These are phyloP conservation scores for Angophora floribunda DNA, from an alignment of 345 rosid species.

Conservation along the genomic window DNA sequence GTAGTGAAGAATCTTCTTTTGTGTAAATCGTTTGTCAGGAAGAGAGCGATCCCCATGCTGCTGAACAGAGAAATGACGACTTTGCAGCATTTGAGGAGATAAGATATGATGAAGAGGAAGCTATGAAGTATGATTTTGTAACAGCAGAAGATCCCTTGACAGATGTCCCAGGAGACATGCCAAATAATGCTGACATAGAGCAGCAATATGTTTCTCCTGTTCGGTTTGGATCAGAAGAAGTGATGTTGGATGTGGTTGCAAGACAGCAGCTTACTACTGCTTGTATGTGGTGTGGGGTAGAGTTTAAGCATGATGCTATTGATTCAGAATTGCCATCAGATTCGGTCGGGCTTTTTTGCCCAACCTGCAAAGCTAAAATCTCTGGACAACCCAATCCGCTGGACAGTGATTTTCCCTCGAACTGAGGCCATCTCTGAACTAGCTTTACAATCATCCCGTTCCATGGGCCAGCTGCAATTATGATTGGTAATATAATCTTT, in stretches of 20 bases:
- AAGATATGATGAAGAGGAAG: constrained; percentile 38
- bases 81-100: constrained; percentile 30
- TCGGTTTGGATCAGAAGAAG: constrained; percentile 29
- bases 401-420: background rate
- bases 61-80: constrained; percentile 10
- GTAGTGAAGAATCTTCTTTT: background rate
- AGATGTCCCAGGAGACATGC: constrained; percentile 19
- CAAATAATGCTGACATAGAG: constrained; percentile 10
- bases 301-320: constrained; percentile 42
- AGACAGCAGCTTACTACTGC: constrained; percentile 20
- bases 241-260: constrained; percentile 3
- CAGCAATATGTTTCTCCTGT: constrained; percentile 12
- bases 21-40: constrained; percentile 20
- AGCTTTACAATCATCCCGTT: background rate
- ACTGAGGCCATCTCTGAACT: background rate
- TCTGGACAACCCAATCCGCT: constrained; percentile 24
- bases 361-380: constrained; percentile 50
- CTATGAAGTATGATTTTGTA: constrained; percentile 20
- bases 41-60: constrained; percentile 7
- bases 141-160: constrained; percentile 14
- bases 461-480: background rate
- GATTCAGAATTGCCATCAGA: constrained; percentile 46
- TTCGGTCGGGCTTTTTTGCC: constrained; percentile 70
- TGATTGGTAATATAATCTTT: background rate
- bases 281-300: constrained; percentile 59